A percentile compares a stretch with the other conserved stretches of the same genome.
Conservation (phyloP, 1,139 yeast genomes). For the Hemisphaericaspora lyxosophila region DNA sequence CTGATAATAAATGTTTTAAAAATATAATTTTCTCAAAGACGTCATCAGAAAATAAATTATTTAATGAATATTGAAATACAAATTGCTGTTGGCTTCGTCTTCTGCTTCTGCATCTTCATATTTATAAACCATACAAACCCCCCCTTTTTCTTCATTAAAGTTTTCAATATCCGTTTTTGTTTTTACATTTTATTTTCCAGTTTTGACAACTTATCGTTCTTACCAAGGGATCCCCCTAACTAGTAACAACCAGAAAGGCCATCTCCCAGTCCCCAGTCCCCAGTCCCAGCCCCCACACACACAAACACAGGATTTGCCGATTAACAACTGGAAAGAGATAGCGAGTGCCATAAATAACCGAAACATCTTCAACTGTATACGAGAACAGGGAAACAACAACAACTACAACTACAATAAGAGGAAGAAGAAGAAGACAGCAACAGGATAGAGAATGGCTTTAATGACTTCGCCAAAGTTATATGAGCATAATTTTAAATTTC, state of each 20-base stretch:
- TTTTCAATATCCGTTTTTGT: neutral
- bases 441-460: neutral
- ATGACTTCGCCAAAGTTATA: conserved; percentile 1
- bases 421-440: neutral
- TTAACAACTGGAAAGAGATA: too few species aligned
- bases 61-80: neutral
- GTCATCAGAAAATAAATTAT: neutral
- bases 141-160: neutral
- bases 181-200: too few species aligned
- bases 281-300: neutral
- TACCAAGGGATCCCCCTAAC: too few species aligned
- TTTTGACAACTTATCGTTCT: too few species aligned
- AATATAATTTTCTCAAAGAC: conserved; percentile 3
- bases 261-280: neutral
- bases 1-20: too few species aligned
- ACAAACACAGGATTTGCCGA: too few species aligned
- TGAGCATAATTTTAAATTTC: neutral
- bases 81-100: neutral
- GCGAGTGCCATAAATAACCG: too few species aligned
- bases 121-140: neutral
- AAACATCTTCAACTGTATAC: too few species aligned
- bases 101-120: neutral
- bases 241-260: too few species aligned
- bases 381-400: too few species aligned
- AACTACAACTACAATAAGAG: too few species aligned